phyloP scores from a whole-genome alignment of 176 grass and related monocot species.

The Oryza punctata region DNA sequence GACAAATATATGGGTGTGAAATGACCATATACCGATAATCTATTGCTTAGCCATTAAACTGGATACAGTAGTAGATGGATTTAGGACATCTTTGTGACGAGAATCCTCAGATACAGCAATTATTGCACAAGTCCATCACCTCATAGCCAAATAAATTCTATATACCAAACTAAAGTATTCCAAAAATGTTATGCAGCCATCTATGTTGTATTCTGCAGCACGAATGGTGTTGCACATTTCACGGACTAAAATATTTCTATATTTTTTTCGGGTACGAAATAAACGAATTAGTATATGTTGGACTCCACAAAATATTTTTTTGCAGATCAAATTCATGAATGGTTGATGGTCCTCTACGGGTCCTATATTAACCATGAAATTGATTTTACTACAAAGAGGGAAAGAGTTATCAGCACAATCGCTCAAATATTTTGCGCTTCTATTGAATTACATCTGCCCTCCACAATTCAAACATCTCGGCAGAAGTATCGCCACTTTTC shows the following conservation, averaged over 20 bases:
- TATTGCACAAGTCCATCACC: constrained; percentile 8
- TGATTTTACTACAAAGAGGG: not conserved
- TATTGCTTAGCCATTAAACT: not conserved
- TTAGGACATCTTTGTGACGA: not conserved
- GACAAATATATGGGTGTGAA: not conserved
- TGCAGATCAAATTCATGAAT: not conserved
- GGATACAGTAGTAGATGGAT: not conserved
- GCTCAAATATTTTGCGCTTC: not conserved
- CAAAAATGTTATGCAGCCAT: not conserved
- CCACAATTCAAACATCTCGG: constrained; percentile 5
- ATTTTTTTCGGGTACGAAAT: not conserved
- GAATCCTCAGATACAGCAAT: not conserved
- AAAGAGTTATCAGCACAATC: constrained; percentile 1
- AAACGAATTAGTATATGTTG: not conserved
- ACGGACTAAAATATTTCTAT: not conserved
- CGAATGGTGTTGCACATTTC: not conserved
- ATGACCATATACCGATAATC: not conserved
- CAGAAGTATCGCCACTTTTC: not conserved
- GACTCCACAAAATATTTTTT: not conserved
- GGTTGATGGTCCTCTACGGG: not conserved
- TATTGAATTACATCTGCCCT: not conserved
- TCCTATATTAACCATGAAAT: not conserved
- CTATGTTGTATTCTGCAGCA: constrained; percentile 1
- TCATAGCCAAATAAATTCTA: not conserved
- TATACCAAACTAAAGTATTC: not conserved